Evolutionary conservation across 1,139 yeast genomes (phyloP).

Genomic region (Entelexis sorbosivorans): DNA sequence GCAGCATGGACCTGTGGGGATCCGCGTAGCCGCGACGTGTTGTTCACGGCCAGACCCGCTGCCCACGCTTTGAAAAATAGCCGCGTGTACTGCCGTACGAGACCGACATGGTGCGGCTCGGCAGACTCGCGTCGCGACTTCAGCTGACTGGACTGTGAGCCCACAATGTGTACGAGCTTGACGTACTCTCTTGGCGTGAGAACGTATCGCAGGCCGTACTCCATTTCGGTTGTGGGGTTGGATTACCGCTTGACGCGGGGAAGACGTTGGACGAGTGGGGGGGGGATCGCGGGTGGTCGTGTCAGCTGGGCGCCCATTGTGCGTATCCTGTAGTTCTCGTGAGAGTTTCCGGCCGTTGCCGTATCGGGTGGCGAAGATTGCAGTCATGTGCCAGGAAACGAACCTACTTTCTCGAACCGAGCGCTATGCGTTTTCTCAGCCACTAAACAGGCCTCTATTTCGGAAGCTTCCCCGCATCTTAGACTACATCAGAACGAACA

Average conservation of each 20-base stretch:
- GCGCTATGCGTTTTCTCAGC: not conserved
- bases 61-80: conserved; percentile 27
- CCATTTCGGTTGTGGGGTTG: conserved; percentile 6
- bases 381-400: not conserved
- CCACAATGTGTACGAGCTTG: conserved; percentile 4
- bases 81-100: conserved; percentile 27
- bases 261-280: not conserved
- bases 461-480: not conserved
- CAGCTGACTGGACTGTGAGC: not conserved
- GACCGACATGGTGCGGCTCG: not conserved
- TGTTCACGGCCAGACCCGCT: conserved; percentile 23
- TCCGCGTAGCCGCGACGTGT: conserved; percentile 11
- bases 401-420: not conserved
- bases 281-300: too few species aligned
- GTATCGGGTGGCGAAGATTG: not conserved
- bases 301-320: too few species aligned
- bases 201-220: conserved; percentile 10
- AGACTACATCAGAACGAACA: too few species aligned
- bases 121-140: not conserved
- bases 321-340: too few species aligned
- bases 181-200: conserved; percentile 14
- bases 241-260: not conserved
- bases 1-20: conserved; percentile 19
- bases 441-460: not conserved
- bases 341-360: too few species aligned